These are phyloP conservation scores for Syzygium aromaticum DNA, from an alignment of 345 rosid species.

Conservation along the genomic window DNA sequence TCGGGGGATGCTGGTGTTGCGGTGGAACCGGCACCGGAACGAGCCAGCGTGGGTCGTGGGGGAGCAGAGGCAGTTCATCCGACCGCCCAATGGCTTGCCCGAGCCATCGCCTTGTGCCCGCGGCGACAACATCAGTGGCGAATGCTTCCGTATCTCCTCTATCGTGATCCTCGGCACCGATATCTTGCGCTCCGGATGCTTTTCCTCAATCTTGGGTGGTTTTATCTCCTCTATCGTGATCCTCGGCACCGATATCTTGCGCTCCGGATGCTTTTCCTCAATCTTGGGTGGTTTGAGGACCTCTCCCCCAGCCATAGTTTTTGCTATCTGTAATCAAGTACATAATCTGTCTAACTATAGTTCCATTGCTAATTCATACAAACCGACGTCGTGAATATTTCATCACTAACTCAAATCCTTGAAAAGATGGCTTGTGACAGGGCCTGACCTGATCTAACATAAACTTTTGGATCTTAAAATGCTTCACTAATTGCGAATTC, in stretches of 20 bases:
- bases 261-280: background rate
- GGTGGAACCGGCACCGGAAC: slow-evolving; percentile 64
- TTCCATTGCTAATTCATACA: background rate
- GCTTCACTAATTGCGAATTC: background rate
- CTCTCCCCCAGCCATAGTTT: slow-evolving; percentile 1
- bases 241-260: background rate
- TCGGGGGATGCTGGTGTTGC: slow-evolving; percentile 30
- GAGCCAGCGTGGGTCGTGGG: slow-evolving; percentile 79
- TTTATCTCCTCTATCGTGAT: background rate
- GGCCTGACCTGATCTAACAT: background rate
- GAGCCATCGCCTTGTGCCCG: background rate
- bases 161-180: background rate
- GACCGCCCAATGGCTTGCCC: background rate
- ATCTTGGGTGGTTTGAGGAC: slow-evolving; percentile 5
- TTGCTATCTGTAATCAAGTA: background rate
- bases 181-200: background rate
- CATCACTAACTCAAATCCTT: background rate
- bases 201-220: slow-evolving; percentile 1
- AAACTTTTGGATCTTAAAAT: background rate
- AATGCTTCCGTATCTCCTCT: background rate
- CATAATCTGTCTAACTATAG: background rate
- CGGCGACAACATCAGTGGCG: slow-evolving; percentile 3
- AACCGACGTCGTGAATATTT: background rate
- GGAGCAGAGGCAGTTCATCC: slow-evolving; percentile 56
- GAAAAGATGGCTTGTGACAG: background rate